These are phyloP conservation scores for Claviceps humidiphila DNA, from an alignment of 2,329 filamentous ascomycete genomes.

Conservation along the genomic window DNA sequence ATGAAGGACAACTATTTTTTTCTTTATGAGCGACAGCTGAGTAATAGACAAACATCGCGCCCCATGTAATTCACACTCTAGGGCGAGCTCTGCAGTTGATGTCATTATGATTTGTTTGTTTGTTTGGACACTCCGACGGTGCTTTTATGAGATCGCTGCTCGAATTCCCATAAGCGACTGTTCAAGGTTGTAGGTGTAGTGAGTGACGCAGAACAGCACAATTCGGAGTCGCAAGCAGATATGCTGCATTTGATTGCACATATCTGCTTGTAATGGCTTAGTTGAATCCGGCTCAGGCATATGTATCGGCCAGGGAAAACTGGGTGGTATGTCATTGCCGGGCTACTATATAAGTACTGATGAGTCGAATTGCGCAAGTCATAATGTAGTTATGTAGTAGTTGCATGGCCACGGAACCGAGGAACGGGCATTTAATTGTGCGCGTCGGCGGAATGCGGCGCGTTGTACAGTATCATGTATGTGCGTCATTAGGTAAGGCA, in stretches of 20 bases:
- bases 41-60: not conserved
- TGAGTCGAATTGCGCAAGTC: not conserved
- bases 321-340: not conserved
- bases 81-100: not conserved
- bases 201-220: not conserved
- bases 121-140: not conserved
- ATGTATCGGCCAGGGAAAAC: not conserved
- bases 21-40: not conserved
- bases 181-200: not conserved
- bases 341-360: not conserved
- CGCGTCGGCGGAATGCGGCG: not conserved
- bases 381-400: not conserved
- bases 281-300: not conserved
- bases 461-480: not conserved
- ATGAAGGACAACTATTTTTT: no score
- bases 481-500: slow-evolving; percentile 8
- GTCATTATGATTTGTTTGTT: not conserved
- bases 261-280: not conserved
- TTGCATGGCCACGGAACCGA: not conserved
- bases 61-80: not conserved
- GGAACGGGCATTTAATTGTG: not conserved
- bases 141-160: not conserved
- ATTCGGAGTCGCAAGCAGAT: not conserved
- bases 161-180: not conserved
- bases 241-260: not conserved